A percentile compares a stretch with the other conserved stretches of the same genome.
Conservation (phyloP, 768 basidiomycete species). For the Udeniomyces megalosporus region DNA sequence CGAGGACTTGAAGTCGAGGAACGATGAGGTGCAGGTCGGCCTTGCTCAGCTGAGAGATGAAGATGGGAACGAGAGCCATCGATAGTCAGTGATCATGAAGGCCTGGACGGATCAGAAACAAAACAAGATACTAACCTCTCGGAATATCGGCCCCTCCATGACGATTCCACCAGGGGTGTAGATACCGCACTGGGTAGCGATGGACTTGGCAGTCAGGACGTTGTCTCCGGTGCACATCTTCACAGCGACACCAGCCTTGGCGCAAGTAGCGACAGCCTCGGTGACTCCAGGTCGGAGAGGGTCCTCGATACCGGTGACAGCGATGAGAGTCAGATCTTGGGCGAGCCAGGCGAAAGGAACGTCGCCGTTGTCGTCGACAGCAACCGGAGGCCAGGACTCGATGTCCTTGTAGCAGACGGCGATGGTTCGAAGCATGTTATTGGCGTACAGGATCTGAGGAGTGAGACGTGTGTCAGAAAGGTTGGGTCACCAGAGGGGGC, state of each 20-base stretch:
- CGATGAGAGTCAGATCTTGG: constrained; percentile 62
- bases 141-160: constrained; percentile 94
- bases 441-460: constrained; percentile 70
- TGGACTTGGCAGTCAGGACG: constrained; percentile 85
- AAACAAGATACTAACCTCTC: constrained; percentile 27
- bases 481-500: neutral
- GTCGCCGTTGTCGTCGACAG: constrained; percentile 23
- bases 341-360: constrained; percentile 53
- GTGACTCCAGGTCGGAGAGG: constrained; percentile 80
- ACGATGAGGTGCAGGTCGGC: constrained; percentile 63
- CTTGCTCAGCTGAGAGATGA: constrained; percentile 38
- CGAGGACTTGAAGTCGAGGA: constrained; percentile 86
- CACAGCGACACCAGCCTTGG: constrained; percentile 64
- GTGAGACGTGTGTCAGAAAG: neutral
- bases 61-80: neutral
- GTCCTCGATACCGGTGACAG: constrained; percentile 89
- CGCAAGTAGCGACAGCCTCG: constrained; percentile 70
- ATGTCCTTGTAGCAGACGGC: constrained; percentile 88
- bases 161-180: constrained; percentile 84
- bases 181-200: constrained; percentile 90
- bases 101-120: neutral
- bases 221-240: constrained; percentile 99
- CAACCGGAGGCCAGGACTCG: constrained; percentile 61
- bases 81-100: neutral
- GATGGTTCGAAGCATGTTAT: constrained; percentile 85